Evolutionary conservation across 2,329 filamentous ascomycete genomes (phyloP), one percentile per base, ranked within the genome.

Genomic region (Basipetospora chlamydospora): DNA sequence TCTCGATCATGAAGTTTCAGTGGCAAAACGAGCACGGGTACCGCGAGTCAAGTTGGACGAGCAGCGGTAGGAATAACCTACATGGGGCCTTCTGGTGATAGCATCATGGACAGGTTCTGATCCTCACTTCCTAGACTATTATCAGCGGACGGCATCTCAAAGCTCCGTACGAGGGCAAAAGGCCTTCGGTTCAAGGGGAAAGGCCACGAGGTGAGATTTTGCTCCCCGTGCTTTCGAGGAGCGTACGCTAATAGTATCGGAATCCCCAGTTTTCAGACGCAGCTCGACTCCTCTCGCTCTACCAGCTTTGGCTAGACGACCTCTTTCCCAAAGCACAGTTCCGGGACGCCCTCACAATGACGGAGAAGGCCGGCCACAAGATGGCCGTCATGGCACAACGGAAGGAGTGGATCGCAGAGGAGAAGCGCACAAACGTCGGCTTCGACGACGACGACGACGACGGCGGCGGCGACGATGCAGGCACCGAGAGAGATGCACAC

Each of bases 271-370:
- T 90, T 57, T 78, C 80, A 13, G 90, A 98, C 52, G 74, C 86
- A 9, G 72, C 78, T 0, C 74, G 77, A 12, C 68, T 98, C 17
- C 67, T 98, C 33, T 84, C 82, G 17, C 83, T 92, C 53, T 98
- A 96, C 53, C 90, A 96, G 54, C 59, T 94, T 39, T 98, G 90
- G 90, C 79, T 98, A 2, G 88, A 98, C 57, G 86, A 95, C 50
- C 66, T 98, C 10, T 98, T 87, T 50, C 90, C 90, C 10, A 86
- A 92, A 50, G 90, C 88, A 5, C 88, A 86, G 50, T 98, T 98
- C 50, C 71, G 82, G 33, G 90, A 98, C 49, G 90, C 82, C 3
- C 63, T 96, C 6, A 63, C 69, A 26, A 94, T 96, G 64, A 83
- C 96, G 3, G 90, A 98, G 55, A 95, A 93, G 58, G 67, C 85